These are phyloP conservation scores for Lentinus brumalis DNA, from an alignment of 768 basidiomycete species.

Conservation along the genomic window DNA sequence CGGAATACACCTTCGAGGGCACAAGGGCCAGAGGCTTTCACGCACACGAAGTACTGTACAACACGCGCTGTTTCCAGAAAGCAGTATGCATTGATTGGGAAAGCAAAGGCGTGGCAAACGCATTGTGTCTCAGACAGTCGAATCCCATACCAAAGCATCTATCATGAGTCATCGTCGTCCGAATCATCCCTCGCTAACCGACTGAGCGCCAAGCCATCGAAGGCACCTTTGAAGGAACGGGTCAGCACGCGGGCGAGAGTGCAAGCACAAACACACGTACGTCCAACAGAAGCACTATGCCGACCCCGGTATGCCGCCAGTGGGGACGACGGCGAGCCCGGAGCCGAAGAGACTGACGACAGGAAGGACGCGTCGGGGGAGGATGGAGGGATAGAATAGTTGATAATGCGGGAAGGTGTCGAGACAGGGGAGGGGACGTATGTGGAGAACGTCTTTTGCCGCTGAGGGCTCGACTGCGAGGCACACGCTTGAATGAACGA, in stretches of 20 bases:
- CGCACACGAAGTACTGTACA: no score
- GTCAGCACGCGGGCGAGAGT: neutral
- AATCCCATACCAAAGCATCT: neutral
- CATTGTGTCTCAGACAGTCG: neutral
- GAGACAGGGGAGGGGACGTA: slow-evolving; percentile 39
- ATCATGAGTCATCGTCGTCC: slow-evolving; percentile 21
- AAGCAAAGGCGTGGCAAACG: neutral
- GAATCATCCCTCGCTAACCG: slow-evolving; percentile 24
- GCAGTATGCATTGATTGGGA: neutral
- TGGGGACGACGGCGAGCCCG: slow-evolving; percentile 27
- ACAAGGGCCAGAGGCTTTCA: no score
- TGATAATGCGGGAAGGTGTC: slow-evolving; percentile 35
- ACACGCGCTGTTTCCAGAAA: no score
- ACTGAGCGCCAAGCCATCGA: slow-evolving; percentile 28
- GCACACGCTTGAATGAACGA: no score
- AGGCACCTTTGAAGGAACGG: slow-evolving; percentile 22
- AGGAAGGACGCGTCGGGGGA: slow-evolving; percentile 37
- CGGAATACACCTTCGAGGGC: no score
- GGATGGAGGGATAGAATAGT: slow-evolving; percentile 33
- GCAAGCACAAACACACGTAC: slow-evolving; percentile 28
- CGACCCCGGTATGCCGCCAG: slow-evolving; percentile 42
- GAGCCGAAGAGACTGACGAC: slow-evolving; percentile 32
- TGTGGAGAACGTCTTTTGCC: slow-evolving; percentile 31
- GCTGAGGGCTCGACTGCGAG: slow-evolving; percentile 26
- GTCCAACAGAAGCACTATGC: slow-evolving; percentile 37